Evolutionary conservation across 768 basidiomycete species (phyloP).

Genomic region (Suillus sp.): DNA sequence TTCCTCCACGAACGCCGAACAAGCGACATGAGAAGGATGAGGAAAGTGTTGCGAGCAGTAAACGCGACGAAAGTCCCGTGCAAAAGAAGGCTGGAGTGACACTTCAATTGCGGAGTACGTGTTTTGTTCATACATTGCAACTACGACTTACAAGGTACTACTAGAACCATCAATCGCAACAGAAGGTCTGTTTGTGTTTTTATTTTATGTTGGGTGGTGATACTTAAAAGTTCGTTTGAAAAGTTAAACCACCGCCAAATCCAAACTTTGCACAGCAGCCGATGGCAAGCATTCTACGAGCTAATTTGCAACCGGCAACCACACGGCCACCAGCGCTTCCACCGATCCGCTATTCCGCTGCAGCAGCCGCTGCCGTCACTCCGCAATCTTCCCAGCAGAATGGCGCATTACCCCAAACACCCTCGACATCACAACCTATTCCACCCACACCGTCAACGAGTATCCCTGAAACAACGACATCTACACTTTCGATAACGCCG

Average conservation of each 20-base stretch:
- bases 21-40: slow-evolving; percentile 78
- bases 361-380: slow-evolving; percentile 60
- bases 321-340: slow-evolving; percentile 60
- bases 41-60: slow-evolving; percentile 68
- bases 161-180: slow-evolving; percentile 64
- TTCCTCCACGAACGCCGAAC: slow-evolving; percentile 60
- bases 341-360: slow-evolving; percentile 89
- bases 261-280: slow-evolving; percentile 83
- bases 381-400: slow-evolving; percentile 32
- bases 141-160: slow-evolving; percentile 19
- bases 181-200: slow-evolving; percentile 51
- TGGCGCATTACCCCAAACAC: slow-evolving; percentile 37
- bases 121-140: slow-evolving; percentile 8
- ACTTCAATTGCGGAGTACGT: slow-evolving; percentile 72
- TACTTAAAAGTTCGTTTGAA: slow-evolving; percentile 17
- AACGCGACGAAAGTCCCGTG: slow-evolving; percentile 77
- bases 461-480: slow-evolving; percentile 42
- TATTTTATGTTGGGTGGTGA: background rate
- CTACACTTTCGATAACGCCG: slow-evolving; percentile 40
- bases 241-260: slow-evolving; percentile 76
- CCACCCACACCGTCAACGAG: slow-evolving; percentile 34
- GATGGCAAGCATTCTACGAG: slow-evolving; percentile 74
- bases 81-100: slow-evolving; percentile 73
- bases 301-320: slow-evolving; percentile 60
- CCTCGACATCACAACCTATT: slow-evolving; percentile 43